Evolutionary conservation across 2,329 filamentous ascomycete species (phyloP).

Genomic region (Diplodia mutila): DNA sequence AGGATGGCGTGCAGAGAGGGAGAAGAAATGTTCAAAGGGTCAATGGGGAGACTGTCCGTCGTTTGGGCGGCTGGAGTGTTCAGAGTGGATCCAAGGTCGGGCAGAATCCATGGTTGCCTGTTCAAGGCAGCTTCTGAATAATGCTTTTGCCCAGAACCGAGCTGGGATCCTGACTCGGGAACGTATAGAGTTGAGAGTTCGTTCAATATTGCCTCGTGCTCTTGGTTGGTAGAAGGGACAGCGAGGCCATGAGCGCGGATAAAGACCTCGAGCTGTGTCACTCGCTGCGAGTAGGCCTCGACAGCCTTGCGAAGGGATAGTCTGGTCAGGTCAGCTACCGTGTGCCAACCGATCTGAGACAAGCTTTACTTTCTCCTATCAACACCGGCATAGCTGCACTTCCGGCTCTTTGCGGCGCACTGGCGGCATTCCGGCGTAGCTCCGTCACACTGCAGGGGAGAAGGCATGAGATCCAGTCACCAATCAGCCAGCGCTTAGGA

Average conservation of each 20-base stretch:
- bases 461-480: neutral
- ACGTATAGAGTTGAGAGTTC: neutral
- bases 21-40: neutral
- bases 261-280: neutral
- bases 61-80: neutral
- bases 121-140: neutral
- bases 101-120: neutral
- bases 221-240: neutral
- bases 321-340: neutral
- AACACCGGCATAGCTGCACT: neutral
- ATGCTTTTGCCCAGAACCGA: neutral
- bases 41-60: neutral
- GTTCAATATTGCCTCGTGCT: neutral
- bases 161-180: neutral
- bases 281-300: slow-evolving; percentile 7
- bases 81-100: neutral
- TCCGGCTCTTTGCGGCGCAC: neutral
- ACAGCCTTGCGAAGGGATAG: slow-evolving; percentile 10
- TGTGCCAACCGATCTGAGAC: no score
- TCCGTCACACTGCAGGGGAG: neutral
- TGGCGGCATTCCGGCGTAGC: neutral
- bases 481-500: neutral
- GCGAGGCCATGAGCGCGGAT: neutral
- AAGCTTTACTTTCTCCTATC: slow-evolving; percentile 7
- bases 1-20: neutral